Base-by-base conservation (phyloP, 345 rosid species). In the Zanthoxylum bungeanum region DNA sequence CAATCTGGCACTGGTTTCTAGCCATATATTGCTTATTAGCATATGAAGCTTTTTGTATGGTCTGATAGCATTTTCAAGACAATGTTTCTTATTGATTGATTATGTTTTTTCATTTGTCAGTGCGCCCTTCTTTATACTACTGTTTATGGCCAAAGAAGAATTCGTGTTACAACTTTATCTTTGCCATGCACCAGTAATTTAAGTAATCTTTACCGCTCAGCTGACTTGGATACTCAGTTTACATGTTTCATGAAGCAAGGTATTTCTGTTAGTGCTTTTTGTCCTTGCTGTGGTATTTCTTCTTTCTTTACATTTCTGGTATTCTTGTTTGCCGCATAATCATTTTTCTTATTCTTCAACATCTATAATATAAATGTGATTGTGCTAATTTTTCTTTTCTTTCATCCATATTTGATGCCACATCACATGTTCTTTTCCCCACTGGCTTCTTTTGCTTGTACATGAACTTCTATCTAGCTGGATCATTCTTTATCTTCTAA, bases 121-220 rank as follows among this genome's bases (percentile, higher is more conserved):
- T 96, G 99, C 76, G 99, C 95, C 44, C 92, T 96, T 78, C 93
- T 96, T 73, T 93, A 93, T 77, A 96, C 99, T 56, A 93, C 97
- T 58, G 80, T 86, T 39, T 84, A 86, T 77, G 99, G 99, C 69
- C 92, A 93, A 87, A 87, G 99, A 80, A 89, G 98, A 88, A 96
- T 96, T 75, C 91, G 98, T 62, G 88, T 96, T 71, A 77, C 89
- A 58, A 96, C 87, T 75, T 81, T 96, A 78, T 93, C 99, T 58
- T 81, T 96, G 84, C 90, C 98, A 10, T 90, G 98, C 85, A 96
- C 97, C 61, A 91, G 80, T 80, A 85, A 85, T 88, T 84, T 96
- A 67, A 91, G 94, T 73, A 89, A 90, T 84, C 72, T 96, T 74
- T 96, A 93, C 77, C 96, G 98, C 56, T 74, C 89, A 73, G 99